Evolutionary conservation across 306 rosid species (phyloP).

Genomic region (Cicer arietinum): DNA sequence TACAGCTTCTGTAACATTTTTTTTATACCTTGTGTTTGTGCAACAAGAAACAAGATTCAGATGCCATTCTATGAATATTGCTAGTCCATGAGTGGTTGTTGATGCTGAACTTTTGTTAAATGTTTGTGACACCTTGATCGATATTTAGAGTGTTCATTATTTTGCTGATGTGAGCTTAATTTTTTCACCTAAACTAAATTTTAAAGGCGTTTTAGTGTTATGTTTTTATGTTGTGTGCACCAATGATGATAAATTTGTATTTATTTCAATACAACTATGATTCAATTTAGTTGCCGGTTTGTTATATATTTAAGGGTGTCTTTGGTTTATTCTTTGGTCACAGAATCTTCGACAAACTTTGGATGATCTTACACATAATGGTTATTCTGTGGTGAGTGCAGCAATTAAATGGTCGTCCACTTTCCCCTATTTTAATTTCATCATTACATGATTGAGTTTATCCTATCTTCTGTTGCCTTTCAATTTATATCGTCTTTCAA

Average conservation of each 20-base stretch:
- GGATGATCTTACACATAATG: slow-evolving; percentile 83
- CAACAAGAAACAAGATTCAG: slow-evolving; percentile 19
- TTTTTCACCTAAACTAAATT: neutral
- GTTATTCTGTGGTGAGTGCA: slow-evolving; percentile 88
- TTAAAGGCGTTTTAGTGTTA: slow-evolving; percentile 5
- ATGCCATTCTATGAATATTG: slow-evolving; percentile 7
- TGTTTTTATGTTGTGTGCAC: neutral
- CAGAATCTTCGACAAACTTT: slow-evolving; percentile 98
- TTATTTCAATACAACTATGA: neutral
- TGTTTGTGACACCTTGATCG: neutral
- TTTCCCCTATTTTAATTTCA: neutral
- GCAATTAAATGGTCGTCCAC: slow-evolving; percentile 37
- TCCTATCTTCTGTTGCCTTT: slow-evolving; percentile 20
- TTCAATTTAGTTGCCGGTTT: slow-evolving; percentile 34
- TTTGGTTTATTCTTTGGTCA: slow-evolving; percentile 46
- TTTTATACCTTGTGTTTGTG: slow-evolving; percentile 22
- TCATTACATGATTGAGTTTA: slow-evolving; percentile 2
- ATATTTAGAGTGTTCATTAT: slow-evolving; percentile 25
- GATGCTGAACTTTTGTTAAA: slow-evolving; percentile 1
- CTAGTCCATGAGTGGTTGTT: neutral
- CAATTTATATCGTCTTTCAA: slow-evolving; percentile 16
- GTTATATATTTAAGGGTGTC: slow-evolving; percentile 28
- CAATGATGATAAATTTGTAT: neutral
- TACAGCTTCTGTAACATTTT: slow-evolving; percentile 8
- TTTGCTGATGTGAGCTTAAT: slow-evolving; percentile 16